phyloP scores from a whole-genome alignment of 495 filamentous ascomycete genomes.

The Penicillium roqueforti region DNA sequence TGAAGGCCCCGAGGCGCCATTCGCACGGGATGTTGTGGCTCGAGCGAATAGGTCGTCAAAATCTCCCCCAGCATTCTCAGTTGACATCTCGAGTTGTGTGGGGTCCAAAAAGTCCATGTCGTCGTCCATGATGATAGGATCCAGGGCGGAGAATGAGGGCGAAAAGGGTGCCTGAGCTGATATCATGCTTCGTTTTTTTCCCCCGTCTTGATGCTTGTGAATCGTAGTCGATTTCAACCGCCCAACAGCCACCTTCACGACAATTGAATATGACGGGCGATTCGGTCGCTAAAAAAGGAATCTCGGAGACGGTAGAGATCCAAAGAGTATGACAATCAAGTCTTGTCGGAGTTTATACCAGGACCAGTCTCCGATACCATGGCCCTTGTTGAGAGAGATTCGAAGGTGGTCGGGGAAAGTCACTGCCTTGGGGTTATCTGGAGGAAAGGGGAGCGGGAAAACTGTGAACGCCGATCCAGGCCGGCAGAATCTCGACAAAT shows the following conservation, averaged over 20 bases:
- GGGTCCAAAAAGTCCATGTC: conserved; percentile 46
- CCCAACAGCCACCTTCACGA: conserved; percentile 12
- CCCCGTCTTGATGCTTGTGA: conserved; percentile 1
- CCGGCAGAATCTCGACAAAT: conserved; percentile 18
- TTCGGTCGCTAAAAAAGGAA: conserved; percentile 9
- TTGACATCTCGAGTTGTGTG: conserved; percentile 33
- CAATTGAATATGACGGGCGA: not conserved
- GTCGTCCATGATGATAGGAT: conserved; percentile 46
- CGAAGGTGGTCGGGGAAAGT: conserved; percentile 15
- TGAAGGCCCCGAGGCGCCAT: conserved; percentile 28
- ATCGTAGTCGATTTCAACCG: conserved; percentile 10
- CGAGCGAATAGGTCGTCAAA: conserved; percentile 44
- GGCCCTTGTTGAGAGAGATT: conserved; percentile 15
- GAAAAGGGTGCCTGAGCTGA: conserved; percentile 37
- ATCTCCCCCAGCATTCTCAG: conserved; percentile 38
- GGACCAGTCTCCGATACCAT: conserved; percentile 27
- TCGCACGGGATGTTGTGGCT: conserved; percentile 28
- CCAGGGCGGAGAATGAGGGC: conserved; percentile 39
- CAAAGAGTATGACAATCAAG: not conserved
- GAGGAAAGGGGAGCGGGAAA: conserved; percentile 35
- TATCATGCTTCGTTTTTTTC: conserved; percentile 36
- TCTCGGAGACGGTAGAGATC: conserved; percentile 1
- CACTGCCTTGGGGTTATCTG: conserved; percentile 21
- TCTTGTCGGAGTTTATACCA: conserved; percentile 14
- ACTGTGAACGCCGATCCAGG: conserved; percentile 27